Evolutionary conservation across 164 flowering plant genomes (phyloP).

Genomic region (Cinnamomum chago): DNA sequence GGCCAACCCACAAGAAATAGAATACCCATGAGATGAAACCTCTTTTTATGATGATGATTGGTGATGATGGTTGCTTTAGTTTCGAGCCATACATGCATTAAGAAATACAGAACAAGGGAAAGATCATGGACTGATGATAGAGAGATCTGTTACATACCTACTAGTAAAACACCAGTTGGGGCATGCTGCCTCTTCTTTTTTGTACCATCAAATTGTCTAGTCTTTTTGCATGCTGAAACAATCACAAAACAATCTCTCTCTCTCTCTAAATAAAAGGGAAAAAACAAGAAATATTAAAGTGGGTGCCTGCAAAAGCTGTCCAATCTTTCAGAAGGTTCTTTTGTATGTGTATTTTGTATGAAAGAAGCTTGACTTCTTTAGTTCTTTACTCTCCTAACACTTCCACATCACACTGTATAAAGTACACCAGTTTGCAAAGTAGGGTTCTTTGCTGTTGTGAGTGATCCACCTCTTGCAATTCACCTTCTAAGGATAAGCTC

Average conservation of each 20-base stretch:
- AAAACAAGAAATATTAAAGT: constrained; percentile 10
- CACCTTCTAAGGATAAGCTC: constrained; percentile 21
- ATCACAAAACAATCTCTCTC: neutral
- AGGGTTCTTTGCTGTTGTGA: constrained; percentile 15
- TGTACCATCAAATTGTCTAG: neutral
- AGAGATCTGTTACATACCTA: too few relatives aligned
- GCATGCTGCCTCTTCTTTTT: too few relatives aligned
- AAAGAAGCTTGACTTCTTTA: constrained; percentile 26
- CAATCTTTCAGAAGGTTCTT: constrained; percentile 13
- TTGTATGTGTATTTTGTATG: constrained; percentile 12
- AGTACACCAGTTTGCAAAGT: constrained; percentile 12
- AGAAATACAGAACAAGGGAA: too few relatives aligned
- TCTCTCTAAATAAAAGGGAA: too few relatives aligned
- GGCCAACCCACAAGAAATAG: too few relatives aligned
- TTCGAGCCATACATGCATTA: too few relatives aligned
- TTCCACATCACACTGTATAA: constrained; percentile 14
- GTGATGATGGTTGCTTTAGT: too few relatives aligned
- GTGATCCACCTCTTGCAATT: constrained; percentile 3
- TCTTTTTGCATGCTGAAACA: neutral
- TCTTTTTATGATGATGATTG: too few relatives aligned
- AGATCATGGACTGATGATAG: too few relatives aligned
- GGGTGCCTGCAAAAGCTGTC: constrained; percentile 23
- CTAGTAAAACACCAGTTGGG: too few relatives aligned
- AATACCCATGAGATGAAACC: too few relatives aligned
- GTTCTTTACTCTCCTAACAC: constrained; percentile 5